Conservation (phyloP, 306 rosid species). For the Sicyos baderoa region DNA sequence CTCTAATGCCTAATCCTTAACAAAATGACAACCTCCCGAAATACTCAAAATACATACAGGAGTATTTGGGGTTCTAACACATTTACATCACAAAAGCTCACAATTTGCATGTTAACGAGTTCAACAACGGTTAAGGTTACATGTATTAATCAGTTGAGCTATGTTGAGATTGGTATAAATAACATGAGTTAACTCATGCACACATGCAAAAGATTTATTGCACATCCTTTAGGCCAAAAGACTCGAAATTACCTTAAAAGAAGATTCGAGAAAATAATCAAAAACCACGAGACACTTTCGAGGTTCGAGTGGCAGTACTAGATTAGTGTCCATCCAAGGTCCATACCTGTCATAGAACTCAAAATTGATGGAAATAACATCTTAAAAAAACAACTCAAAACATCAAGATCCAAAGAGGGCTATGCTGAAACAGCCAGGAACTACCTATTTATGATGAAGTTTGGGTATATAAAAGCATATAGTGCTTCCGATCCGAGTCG, state of each 20-base stretch:
- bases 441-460: constrained; percentile 91
- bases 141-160: too few species aligned
- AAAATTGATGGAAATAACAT: constrained; percentile 19
- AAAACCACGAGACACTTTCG: constrained; percentile 63
- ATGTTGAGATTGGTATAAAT: too few species aligned
- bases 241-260: constrained; percentile 50
- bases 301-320: constrained; percentile 80
- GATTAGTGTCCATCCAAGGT: constrained; percentile 97
- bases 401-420: background rate
- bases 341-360: constrained; percentile 57
- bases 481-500: constrained; percentile 71
- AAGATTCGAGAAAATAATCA: constrained; percentile 73
- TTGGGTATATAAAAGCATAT: constrained; percentile 77
- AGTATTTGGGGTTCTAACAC: too few species aligned
- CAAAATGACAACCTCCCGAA: too few species aligned
- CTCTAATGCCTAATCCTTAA: too few species aligned
- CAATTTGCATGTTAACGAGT: background rate
- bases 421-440: constrained; percentile 17
- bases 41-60: too few species aligned
- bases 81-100: background rate
- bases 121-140: background rate
- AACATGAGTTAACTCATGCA: background rate
- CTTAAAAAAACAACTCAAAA: background rate
- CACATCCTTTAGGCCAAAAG: background rate
- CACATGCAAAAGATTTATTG: background rate